Base-by-base conservation (phyloP, 2,329 filamentous ascomycete species). In the Thielaviopsis ethacetica region DNA sequence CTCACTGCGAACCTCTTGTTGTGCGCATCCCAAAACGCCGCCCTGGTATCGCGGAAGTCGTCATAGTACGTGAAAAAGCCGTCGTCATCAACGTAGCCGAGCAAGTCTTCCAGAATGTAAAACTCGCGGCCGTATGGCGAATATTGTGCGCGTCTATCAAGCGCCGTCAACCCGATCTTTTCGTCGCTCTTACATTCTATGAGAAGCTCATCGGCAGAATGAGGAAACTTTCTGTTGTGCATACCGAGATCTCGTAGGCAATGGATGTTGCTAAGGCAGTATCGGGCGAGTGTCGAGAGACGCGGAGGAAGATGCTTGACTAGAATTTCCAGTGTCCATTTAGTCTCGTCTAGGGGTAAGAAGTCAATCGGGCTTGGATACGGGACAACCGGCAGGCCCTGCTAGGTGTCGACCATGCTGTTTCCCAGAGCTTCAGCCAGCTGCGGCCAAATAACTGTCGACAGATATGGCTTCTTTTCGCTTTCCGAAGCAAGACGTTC, bases 81-180 rank as follows among this genome's bases (percentile, higher is more conserved):
- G 30, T 56, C 27, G 21, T 56, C 41, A 21, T 56, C n/a, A 49
- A 49, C 44, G 26, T 56, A 49, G 15, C 54, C 54, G 24, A 56
- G 44, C 17, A 56, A 44, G 24, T 56, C 54, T 38, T 56, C 54
- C 1, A 56, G 47, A n/a, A 56, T 56, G 41, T 49, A 56, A 24
- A 56, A 56, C 38, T 56, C 54, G 26, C 44, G 54, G 24, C 54
- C 22, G 10, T 17, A 56, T n/a, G 17, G 38, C 17, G 17, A n/a
- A 17, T 15, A 15, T 6, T 44, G 15, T 44, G 13, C 3, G 15
- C 17, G 38, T 44, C 3, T 44, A 15, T 44, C 38, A 4, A 44
- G 38, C 17, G 15, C 10, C 13, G 13, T 15, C 15, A 44, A 15
- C 38, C 17, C 3, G 15, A 44, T 15, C 38, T 44, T 44, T 15